Percentiles rank a stretch among this genome's conserved stretches.
These are phyloP conservation scores for Wickerhamomyces chaumierensis DNA, from an alignment of 805 yeast genomes.

Conservation along the genomic window DNA sequence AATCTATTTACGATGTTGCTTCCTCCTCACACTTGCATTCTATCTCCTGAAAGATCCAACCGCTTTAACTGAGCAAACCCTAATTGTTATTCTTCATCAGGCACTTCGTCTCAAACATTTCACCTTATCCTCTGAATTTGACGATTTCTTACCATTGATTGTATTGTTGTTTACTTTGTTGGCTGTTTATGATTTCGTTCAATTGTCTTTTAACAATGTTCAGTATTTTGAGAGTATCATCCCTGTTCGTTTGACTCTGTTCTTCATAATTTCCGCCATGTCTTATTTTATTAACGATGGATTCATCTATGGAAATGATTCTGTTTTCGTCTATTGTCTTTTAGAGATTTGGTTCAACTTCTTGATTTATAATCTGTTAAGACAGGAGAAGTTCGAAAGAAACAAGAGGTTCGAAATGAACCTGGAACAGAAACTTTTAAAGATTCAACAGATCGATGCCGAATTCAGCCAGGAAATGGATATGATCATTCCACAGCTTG, in stretches of 20 bases:
- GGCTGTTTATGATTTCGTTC: constrained; percentile 45
- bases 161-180: constrained; percentile 32
- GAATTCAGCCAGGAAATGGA: constrained; percentile 4
- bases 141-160: constrained; percentile 11
- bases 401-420: constrained; percentile 32
- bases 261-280: constrained; percentile 38
- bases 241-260: constrained; percentile 41
- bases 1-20: constrained; percentile 34
- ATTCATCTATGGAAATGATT: constrained; percentile 42
- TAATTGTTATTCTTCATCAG: constrained; percentile 41
- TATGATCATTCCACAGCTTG: constrained; percentile 7
- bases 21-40: constrained; percentile 33
- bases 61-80: constrained; percentile 31
- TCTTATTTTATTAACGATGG: constrained; percentile 32
- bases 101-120: constrained; percentile 27
- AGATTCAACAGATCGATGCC: constrained; percentile 9
- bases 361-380: constrained; percentile 45
- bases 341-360: constrained; percentile 64
- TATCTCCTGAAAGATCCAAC: constrained; percentile 36
- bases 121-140: not conserved
- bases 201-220: constrained; percentile 34
- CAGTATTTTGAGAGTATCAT: constrained; percentile 47
- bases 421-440: constrained; percentile 10
- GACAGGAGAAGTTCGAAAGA: constrained; percentile 41
- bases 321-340: constrained; percentile 45